Percentiles rank a stretch among this genome's conserved stretches.
These are phyloP conservation scores for Aspergillus sparsus DNA, from an alignment of 495 filamentous ascomycete species.

Conservation along the genomic window DNA sequence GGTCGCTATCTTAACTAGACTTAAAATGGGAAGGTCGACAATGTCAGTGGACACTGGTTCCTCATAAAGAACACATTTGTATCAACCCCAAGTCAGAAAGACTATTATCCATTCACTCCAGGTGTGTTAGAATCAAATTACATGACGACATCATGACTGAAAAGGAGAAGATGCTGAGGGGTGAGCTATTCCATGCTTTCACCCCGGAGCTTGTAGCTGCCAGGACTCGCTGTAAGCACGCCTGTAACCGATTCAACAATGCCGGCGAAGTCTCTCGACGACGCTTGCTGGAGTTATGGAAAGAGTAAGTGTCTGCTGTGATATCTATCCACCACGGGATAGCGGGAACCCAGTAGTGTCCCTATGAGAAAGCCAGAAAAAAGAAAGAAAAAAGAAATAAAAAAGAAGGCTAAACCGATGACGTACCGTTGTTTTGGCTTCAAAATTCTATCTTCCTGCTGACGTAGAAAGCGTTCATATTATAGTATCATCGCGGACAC, in stretches of 20 bases:
- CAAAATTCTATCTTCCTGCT: background rate
- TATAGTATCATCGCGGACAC: constrained; percentile 59
- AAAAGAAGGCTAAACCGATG: background rate
- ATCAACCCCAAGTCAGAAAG: too few species aligned
- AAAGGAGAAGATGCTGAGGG: constrained; percentile 41
- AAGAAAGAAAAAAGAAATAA: background rate
- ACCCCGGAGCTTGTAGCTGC: constrained; percentile 56
- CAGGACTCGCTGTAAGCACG: constrained; percentile 58
- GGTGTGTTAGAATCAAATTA: background rate
- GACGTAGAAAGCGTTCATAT: background rate
- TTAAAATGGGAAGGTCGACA: constrained; percentile 5
- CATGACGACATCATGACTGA: constrained; percentile 22
- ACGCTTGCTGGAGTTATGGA: constrained; percentile 65
- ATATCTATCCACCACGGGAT: too few species aligned
- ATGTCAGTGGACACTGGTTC: background rate
- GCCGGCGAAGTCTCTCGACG: constrained; percentile 58
- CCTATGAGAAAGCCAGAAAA: background rate
- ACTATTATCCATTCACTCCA: too few species aligned
- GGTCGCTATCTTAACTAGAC: background rate
- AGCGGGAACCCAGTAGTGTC: too few species aligned
- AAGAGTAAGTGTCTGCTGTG: constrained; percentile 57
- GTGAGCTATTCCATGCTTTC: constrained; percentile 54
- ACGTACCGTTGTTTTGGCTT: background rate
- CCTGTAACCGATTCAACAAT: constrained; percentile 63
- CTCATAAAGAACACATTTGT: too few species aligned